phyloP scores from a whole-genome alignment of 2,329 filamentous ascomycete genomes.

The Amesomyces nigricolor region DNA sequence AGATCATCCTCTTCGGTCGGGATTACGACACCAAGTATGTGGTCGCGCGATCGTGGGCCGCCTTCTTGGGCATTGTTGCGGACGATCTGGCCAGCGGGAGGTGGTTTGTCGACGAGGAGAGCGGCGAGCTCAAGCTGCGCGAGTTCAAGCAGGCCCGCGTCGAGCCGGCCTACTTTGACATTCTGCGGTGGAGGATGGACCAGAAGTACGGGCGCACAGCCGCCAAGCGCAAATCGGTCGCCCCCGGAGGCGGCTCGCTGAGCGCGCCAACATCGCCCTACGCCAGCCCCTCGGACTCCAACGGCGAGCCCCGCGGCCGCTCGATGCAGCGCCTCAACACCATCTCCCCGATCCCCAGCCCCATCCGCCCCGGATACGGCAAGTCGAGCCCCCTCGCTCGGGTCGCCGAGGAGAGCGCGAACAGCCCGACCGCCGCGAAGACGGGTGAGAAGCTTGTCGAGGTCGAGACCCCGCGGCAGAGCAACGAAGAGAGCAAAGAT shows the following conservation, averaged over 20 bases:
- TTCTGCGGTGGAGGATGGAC: slow-evolving; percentile 89
- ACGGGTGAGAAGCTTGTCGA: slow-evolving; percentile 49
- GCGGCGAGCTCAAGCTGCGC: slow-evolving; percentile 80
- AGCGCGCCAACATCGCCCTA: slow-evolving; percentile 55
- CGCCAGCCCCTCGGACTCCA: slow-evolving; percentile 55
- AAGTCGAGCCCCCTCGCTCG: slow-evolving; percentile 67
- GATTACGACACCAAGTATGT: slow-evolving; percentile 99
- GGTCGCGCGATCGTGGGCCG: slow-evolving; percentile 83
- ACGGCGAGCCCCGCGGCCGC: slow-evolving; percentile 59
- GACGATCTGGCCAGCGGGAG: slow-evolving; percentile 89
- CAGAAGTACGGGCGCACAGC: slow-evolving; percentile 79
- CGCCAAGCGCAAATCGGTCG: slow-evolving; percentile 50
- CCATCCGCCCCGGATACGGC: slow-evolving; percentile 58
- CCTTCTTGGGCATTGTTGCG: slow-evolving; percentile 78
- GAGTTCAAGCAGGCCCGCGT: slow-evolving; percentile 87
- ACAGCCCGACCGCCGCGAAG: slow-evolving; percentile 35
- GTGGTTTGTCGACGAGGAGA: slow-evolving; percentile 89
- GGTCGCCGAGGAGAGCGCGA: slow-evolving; percentile 60
- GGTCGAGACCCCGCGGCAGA: slow-evolving; percentile 48
- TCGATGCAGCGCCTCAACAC: slow-evolving; percentile 64
- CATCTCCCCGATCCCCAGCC: slow-evolving; percentile 58
- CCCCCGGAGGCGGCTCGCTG: slow-evolving; percentile 29
- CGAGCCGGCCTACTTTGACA: slow-evolving; percentile 90
- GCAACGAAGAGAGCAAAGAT: slow-evolving; percentile 37
- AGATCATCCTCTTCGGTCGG: slow-evolving; percentile 92